Percentiles rank a stretch among this genome's conserved stretches.
These are phyloP conservation scores for Ogataea methanolica DNA, from an alignment of 805 yeast genomes.

Conservation along the genomic window DNA sequence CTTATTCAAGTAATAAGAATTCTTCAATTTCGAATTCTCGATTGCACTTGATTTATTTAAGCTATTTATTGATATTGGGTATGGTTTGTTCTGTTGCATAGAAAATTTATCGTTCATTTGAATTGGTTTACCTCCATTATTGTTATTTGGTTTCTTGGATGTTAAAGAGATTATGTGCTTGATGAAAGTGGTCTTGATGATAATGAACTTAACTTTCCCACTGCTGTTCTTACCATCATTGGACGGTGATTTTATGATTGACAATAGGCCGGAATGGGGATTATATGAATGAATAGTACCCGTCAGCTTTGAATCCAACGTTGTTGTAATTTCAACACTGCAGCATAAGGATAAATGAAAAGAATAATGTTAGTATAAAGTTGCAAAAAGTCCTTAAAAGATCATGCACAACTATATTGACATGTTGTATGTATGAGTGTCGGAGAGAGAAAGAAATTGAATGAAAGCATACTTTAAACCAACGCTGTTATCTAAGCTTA, in stretches of 20 bases:
- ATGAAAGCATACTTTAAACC: conserved; percentile 29
- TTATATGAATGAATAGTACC: conserved; percentile 65
- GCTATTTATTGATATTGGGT: conserved; percentile 13
- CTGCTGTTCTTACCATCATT: not conserved
- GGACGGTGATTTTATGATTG: conserved; percentile 29
- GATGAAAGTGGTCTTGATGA: conserved; percentile 55
- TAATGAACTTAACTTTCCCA: conserved; percentile 33
- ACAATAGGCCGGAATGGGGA: conserved; percentile 40
- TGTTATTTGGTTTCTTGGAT: conserved; percentile 32
- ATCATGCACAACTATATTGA: not conserved
- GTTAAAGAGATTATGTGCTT: conserved; percentile 41
- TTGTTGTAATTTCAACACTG: conserved; percentile 58
- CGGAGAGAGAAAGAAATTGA: not conserved
- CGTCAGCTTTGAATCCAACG: conserved; percentile 49
- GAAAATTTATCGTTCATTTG: conserved; percentile 22
- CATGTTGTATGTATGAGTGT: too few relatives aligned
- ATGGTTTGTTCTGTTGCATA: conserved; percentile 16
- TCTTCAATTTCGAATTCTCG: conserved; percentile 16
- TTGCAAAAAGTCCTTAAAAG: not conserved
- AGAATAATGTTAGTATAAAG: not conserved
- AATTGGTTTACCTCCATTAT: not conserved
- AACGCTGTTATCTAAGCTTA: conserved; percentile 29
- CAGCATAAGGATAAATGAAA: not conserved
- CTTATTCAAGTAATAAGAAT: conserved; percentile 19
- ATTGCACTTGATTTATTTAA: conserved; percentile 15